These are phyloP conservation scores for Lentinula raphanica DNA, from an alignment of 768 basidiomycete species.

Conservation along the genomic window DNA sequence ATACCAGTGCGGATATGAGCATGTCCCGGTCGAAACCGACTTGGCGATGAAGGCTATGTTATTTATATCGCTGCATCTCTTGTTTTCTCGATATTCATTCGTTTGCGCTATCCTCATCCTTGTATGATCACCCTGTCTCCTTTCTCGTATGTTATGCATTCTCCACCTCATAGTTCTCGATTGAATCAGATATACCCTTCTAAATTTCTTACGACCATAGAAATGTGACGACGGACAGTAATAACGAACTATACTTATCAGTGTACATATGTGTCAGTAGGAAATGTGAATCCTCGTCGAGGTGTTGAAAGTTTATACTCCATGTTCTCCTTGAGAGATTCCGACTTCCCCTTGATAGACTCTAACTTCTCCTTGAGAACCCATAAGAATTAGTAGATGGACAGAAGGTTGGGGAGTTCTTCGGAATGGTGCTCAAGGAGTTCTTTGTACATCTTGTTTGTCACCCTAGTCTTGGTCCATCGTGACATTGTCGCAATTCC, in stretches of 20 bases:
- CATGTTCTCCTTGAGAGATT: too few relatives aligned
- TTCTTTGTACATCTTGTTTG: too few relatives aligned
- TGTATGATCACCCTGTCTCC: background rate
- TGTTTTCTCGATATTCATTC: slow-evolving; percentile 3
- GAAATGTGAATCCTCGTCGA: too few relatives aligned
- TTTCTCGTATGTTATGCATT: background rate
- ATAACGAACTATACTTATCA: too few relatives aligned
- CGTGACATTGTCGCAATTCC: too few relatives aligned
- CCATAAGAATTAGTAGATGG: too few relatives aligned
- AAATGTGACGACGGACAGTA: background rate
- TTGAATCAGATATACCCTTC: background rate
- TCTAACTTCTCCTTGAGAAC: too few relatives aligned
- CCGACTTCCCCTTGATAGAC: too few relatives aligned
- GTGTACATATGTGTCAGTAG: background rate
- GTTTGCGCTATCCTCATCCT: background rate
- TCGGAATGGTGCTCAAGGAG: too few relatives aligned
- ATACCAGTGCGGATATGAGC: slow-evolving; percentile 43
- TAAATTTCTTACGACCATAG: background rate
- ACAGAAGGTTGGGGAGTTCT: too few relatives aligned
- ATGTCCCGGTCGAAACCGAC: slow-evolving; percentile 45
- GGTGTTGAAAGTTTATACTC: too few relatives aligned
- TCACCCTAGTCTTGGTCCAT: too few relatives aligned
- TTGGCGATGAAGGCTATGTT: slow-evolving; percentile 43
- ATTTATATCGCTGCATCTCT: slow-evolving; percentile 7
- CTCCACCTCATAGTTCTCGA: background rate